Base-by-base conservation (phyloP, 768 basidiomycete species). In the Phanerochaete sordida region DNA sequence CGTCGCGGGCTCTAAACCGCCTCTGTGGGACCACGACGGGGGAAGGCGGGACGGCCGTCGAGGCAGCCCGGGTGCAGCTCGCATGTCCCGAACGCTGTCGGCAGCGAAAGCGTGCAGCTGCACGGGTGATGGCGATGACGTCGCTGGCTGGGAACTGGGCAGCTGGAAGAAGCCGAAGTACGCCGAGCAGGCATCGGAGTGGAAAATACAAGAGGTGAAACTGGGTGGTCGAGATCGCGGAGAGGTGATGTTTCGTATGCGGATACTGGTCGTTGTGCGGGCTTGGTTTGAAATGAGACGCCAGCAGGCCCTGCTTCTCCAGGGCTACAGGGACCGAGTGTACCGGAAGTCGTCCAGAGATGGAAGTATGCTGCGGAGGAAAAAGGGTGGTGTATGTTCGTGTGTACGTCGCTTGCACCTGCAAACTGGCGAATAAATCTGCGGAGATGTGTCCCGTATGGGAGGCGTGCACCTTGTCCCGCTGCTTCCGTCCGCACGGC, bases 271-370 rank as follows among this genome's bases (percentile, higher is more conserved):
- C 21, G 33, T 54, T 54, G 53, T 15, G 53, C 53, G 53, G 53
- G 33, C 53, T 26, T 54, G n/a, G 53, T 37, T 23, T 26, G 53
- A 37, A 39, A 48, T 24, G 33, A 54, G 53, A 28, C 53, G 53
- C 53, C 31, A 23, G 52, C 21, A 3, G 28, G 44, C 8, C 7
- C 44, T 46, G 44, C 16, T 23, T 48, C 47, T 23, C 39, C 33
- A 54, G 35, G 39, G 52, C 52, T 15, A 54, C n/a, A 54, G 53
- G 53, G 53, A 54, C 53, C 53, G 53, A 54, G 53, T 37, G 53
- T 24, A 35, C 53, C 53, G 53, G 53, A 26, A 39, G 53, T 26
- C 53, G 53, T 37, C 53, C 53, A 54, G 53, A 54, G 53, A 54
- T 24, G 53, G 53, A 54, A 43, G 31, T 2, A 1, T 37, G 53